Evolutionary conservation across 495 filamentous ascomycete species (phyloP), one percentile per base, ranked within the genome.

Genomic region (Penicillium riverlandense): DNA sequence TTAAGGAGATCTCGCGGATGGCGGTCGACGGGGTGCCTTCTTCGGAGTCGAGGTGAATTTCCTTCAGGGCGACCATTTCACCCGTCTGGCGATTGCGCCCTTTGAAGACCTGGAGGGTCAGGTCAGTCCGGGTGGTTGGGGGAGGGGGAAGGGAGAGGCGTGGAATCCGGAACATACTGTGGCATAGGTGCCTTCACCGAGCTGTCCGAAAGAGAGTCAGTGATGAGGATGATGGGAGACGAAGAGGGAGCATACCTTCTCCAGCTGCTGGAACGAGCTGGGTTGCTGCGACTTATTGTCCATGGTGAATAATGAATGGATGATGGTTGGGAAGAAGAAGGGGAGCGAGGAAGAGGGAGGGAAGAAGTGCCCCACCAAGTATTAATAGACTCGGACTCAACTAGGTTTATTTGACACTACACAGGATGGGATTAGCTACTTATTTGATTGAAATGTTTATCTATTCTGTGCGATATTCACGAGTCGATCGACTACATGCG

Each of bases 41-140:
- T 75, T 99, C 92, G 40, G 88, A 94, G 58, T 99, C 92, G 40
- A 99, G 87, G 58, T 97, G 92, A 54, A 99, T 99, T 71, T 99
- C 95, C 68, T 99, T 99, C 44, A 99, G 76, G 8, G 92, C 92
- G 47, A 99, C 92, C 37, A 96, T 79, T 62, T 97, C 92, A 58
- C 90, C 91, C 2, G 89, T 95, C 53, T 95, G 88, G 45, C 95
- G 84, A 65, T 99, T 97, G 41, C 88, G 84, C 30, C 94, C 92
- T 75, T 97, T 99, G 78, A 97, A 99, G 29, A 99, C 92, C 88
- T 94, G 55, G 43, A 38, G 44, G 54, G 40, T 34, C 49, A 35
- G 35, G 42, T 61, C 47, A 62, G 63, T 37, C 39, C 36, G 33
- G 29, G 4, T 38, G 27, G 29, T 33, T 12, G 35, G 28, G 29